Evolutionary conservation across 192 early-diverging fungal genomes (phyloP).

Genomic region (Phycomyces nitens): DNA sequence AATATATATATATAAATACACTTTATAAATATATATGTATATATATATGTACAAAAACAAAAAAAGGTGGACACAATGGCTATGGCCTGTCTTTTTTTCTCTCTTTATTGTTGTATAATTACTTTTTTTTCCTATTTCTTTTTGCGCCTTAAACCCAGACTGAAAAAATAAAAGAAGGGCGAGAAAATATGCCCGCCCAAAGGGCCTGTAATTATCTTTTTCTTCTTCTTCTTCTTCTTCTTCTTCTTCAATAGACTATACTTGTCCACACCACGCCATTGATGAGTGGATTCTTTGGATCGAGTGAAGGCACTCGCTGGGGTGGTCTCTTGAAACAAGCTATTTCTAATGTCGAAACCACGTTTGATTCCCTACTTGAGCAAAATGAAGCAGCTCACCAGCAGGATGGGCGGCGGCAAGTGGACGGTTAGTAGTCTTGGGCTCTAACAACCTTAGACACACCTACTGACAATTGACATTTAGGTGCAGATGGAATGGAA

Average conservation of each 20-base stretch:
- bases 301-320: conserved; percentile 37
- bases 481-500: conserved; percentile 11
- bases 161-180: not conserved
- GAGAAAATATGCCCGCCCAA: too few relatives aligned
- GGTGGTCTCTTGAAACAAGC: conserved; percentile 72
- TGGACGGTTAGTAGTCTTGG: conserved; percentile 11
- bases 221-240: not conserved
- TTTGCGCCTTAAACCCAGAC: not conserved
- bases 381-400: conserved; percentile 43
- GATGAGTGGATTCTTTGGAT: conserved; percentile 24
- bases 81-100: not conserved
- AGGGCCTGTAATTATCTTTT: not conserved
- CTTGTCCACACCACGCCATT: not conserved
- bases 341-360: conserved; percentile 69
- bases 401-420: conserved; percentile 17
- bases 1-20: too few relatives aligned
- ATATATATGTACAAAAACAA: too few relatives aligned
- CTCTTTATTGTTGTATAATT: too few relatives aligned
- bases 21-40: too few relatives aligned
- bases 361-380: conserved; percentile 72
- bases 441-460: too few relatives aligned
- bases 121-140: not conserved
- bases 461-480: too few relatives aligned
- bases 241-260: not conserved
- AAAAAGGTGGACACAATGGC: too few relatives aligned